phyloP scores from a whole-genome alignment of 2,329 filamentous ascomycete genomes.

The Laburnicola sp. region DNA sequence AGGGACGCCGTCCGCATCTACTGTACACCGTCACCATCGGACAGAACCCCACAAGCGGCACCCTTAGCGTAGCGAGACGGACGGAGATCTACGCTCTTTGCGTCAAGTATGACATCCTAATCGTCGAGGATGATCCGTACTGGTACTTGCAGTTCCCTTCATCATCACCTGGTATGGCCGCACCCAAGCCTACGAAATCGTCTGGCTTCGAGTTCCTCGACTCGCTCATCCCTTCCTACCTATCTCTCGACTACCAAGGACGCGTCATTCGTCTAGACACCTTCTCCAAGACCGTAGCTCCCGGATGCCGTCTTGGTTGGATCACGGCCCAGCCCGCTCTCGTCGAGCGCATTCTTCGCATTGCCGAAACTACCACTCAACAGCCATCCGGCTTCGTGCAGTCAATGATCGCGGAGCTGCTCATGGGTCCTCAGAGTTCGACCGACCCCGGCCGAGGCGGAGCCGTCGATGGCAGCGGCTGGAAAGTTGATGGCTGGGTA shows the following conservation, averaged over 20 bases:
- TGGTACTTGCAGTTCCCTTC: conserved; percentile 92
- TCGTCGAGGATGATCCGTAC: conserved; percentile 93
- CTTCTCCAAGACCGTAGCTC: conserved; percentile 90
- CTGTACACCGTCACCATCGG: conserved; percentile 92
- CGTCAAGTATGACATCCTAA: conserved; percentile 83
- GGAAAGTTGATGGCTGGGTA: conserved; percentile 85
- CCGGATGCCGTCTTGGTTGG: conserved; percentile 88
- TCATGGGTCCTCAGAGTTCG: conserved; percentile 70
- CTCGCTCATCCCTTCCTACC: conserved; percentile 78
- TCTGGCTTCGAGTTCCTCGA: conserved; percentile 79
- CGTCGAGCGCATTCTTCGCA: conserved; percentile 71
- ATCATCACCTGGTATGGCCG: conserved; percentile 51
- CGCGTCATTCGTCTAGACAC: conserved; percentile 89
- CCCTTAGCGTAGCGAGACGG: conserved; percentile 71
- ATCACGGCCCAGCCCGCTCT: conserved; percentile 81
- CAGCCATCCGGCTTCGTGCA: conserved; percentile 91
- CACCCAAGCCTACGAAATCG: conserved; percentile 51
- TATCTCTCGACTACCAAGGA: conserved; percentile 80
- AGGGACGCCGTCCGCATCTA: conserved; percentile 76
- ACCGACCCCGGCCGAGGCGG: conserved; percentile 52
- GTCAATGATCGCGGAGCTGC: conserved; percentile 72
- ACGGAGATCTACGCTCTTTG: conserved; percentile 80
- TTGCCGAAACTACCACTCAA: conserved; percentile 77
- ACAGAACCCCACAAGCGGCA: conserved; percentile 83
- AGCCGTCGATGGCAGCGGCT: conserved; percentile 61